These are phyloP conservation scores for Septoria linicola DNA, from an alignment of 2,329 filamentous ascomycete species.

Conservation along the genomic window DNA sequence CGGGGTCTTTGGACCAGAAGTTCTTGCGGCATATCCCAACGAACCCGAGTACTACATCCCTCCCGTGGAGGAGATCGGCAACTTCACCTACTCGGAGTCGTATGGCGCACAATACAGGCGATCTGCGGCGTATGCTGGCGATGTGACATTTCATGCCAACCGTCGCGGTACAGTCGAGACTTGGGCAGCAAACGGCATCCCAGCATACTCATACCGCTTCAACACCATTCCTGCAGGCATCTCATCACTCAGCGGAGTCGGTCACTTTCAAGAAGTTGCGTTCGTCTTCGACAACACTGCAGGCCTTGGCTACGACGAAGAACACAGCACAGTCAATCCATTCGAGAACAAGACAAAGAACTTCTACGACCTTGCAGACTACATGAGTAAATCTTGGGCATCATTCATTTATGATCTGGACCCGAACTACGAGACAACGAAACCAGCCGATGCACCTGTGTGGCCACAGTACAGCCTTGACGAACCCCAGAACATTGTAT, in stretches of 20 bases:
- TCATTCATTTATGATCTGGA: constrained; percentile 46
- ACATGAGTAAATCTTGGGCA: constrained; percentile 49
- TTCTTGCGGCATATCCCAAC: constrained; percentile 56
- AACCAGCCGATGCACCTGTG: constrained; percentile 18
- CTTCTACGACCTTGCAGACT: constrained; percentile 42
- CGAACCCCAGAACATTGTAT: constrained; percentile 45
- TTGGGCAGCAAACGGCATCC: constrained; percentile 50
- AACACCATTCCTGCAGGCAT: constrained; percentile 54
- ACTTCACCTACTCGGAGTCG: constrained; percentile 39
- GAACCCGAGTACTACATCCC: constrained; percentile 52
- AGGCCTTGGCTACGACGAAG: constrained; percentile 43
- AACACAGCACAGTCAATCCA: constrained; percentile 36
- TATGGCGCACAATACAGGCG: constrained; percentile 55
- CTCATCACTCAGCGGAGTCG: constrained; percentile 45
- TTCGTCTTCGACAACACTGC: constrained; percentile 48
- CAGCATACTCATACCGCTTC: constrained; percentile 63
- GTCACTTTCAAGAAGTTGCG: constrained; percentile 54
- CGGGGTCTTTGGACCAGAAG: constrained; percentile 35
- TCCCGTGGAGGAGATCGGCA: constrained; percentile 39
- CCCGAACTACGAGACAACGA: constrained; percentile 35
- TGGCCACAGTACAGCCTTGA: constrained; percentile 45
- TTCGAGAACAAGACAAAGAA: constrained; percentile 39
- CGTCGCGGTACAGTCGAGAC: constrained; percentile 54
- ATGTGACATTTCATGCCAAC: constrained; percentile 56
- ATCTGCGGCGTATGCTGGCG: constrained; percentile 55